phyloP scores from a whole-genome alignment of 139 green algal species.

The Edaphochlamys debaryana region DNA sequence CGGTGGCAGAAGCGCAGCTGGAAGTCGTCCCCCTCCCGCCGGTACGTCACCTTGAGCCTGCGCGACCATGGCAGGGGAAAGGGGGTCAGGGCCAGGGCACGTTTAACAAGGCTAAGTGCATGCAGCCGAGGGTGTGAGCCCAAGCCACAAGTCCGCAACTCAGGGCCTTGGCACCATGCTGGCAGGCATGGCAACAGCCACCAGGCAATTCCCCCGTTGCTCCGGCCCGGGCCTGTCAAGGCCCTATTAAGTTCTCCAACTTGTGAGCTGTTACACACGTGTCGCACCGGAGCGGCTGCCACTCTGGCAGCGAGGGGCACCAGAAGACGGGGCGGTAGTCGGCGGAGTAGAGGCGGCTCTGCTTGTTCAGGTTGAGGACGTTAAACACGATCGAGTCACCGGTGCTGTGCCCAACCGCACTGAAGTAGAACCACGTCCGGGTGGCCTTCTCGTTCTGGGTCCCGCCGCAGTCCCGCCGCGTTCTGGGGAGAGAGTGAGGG shows the following conservation, averaged over 20 bases:
- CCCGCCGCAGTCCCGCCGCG: constrained; percentile 52
- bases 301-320: constrained; percentile 25
- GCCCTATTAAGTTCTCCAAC: no score
- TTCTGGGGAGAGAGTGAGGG: constrained; percentile 45
- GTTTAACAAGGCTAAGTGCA: not conserved
- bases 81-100: not conserved
- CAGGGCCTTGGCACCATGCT: no score
- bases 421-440: constrained; percentile 67
- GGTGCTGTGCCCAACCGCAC: constrained; percentile 40
- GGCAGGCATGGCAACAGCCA: no score
- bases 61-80: not conserved
- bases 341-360: constrained; percentile 56
- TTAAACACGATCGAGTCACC: not conserved
- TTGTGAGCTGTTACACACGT: no score
- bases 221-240: no score
- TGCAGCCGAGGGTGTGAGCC: not conserved
- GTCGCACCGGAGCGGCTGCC: constrained; percentile 50
- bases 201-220: no score
- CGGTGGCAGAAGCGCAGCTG: constrained; percentile 62
- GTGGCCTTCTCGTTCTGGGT: constrained; percentile 49
- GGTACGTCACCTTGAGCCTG: constrained; percentile 52
- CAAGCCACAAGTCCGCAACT: no score
- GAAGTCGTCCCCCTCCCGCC: constrained; percentile 60
- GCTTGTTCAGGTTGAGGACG: constrained; percentile 70
- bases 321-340: constrained; percentile 60